Conservation (phyloP, 2,329 filamentous ascomycete species). For the Nemania serpens region DNA sequence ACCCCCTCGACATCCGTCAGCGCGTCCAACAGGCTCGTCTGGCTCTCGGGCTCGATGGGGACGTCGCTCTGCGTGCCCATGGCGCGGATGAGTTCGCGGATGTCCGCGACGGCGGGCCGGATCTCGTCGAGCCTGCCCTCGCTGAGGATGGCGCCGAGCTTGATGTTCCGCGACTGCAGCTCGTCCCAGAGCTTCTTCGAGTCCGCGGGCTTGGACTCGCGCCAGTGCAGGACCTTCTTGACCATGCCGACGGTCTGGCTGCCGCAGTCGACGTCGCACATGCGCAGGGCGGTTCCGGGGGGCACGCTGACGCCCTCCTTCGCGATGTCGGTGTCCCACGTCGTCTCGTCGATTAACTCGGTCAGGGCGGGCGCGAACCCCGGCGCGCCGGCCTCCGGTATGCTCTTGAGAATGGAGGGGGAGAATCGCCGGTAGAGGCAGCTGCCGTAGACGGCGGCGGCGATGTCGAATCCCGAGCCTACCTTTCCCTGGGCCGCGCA, state of each 20-base stretch:
- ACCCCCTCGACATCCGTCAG: slow-evolving; percentile 75
- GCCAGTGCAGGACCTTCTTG: slow-evolving; percentile 85
- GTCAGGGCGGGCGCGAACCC: slow-evolving; percentile 71
- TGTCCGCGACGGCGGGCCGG: slow-evolving; percentile 51
- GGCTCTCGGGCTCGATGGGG: slow-evolving; percentile 85
- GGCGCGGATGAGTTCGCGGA: slow-evolving; percentile 68
- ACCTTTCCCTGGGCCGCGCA: slow-evolving; percentile 97
- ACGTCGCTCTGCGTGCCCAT: slow-evolving; percentile 79
- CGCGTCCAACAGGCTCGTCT: slow-evolving; percentile 83
- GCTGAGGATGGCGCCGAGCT: slow-evolving; percentile 66
- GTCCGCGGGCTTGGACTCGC: slow-evolving; percentile 64
- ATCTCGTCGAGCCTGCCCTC: slow-evolving; percentile 50
- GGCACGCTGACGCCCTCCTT: slow-evolving; percentile 75
- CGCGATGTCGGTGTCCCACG: slow-evolving; percentile 80
- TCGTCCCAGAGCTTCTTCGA: slow-evolving; percentile 74
- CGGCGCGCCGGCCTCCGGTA: slow-evolving; percentile 69
- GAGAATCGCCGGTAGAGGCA: slow-evolving; percentile 94
- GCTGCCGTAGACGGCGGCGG: slow-evolving; percentile 88
- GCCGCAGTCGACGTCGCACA: slow-evolving; percentile 96
- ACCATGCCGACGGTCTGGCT: slow-evolving; percentile 96
- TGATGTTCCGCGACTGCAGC: slow-evolving; percentile 76
- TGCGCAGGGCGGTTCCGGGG: slow-evolving; percentile 73
- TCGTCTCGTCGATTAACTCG: slow-evolving; percentile 64
- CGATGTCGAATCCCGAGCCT: slow-evolving; percentile 94
- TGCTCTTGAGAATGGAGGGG: slow-evolving; percentile 68